Conservation (phyloP, 331 rosid species). For the Saraca asoca region DNA sequence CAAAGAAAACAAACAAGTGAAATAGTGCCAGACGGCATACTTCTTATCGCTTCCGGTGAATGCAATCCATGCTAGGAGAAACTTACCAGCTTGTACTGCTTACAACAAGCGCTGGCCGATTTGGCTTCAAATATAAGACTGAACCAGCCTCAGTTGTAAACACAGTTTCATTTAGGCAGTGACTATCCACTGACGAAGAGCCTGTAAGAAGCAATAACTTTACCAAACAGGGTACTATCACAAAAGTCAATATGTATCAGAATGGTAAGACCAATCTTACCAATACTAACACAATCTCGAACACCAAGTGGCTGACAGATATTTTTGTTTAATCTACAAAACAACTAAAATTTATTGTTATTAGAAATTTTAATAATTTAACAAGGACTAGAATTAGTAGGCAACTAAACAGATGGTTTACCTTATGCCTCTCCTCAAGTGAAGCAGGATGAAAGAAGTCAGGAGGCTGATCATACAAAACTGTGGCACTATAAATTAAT, state of each 20-base stretch:
- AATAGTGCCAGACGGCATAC: background rate
- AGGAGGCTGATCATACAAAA: slow-evolving; percentile 95
- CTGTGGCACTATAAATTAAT: slow-evolving; percentile 63
- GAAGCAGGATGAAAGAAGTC: slow-evolving; percentile 84
- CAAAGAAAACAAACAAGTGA: slow-evolving; percentile 5
- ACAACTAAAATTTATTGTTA: slow-evolving; percentile 54
- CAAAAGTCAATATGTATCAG: slow-evolving; percentile 7
- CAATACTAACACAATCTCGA: slow-evolving; percentile 68
- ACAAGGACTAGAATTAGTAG: slow-evolving; percentile 20
- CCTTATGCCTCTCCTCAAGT: slow-evolving; percentile 83
- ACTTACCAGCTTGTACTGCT: slow-evolving; percentile 98
- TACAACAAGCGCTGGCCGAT: slow-evolving; percentile 83
- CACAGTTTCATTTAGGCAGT: slow-evolving; percentile 52
- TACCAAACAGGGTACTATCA: slow-evolving; percentile 25
- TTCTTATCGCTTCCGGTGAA: slow-evolving; percentile 2
- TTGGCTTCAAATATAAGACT: slow-evolving; percentile 54
- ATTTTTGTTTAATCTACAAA: slow-evolving; percentile 66
- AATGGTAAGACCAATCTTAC: slow-evolving; percentile 40
- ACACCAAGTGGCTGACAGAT: slow-evolving; percentile 62
- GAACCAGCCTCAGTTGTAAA: slow-evolving; percentile 58
- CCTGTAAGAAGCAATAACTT: slow-evolving; percentile 40
- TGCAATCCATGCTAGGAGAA: slow-evolving; percentile 21
- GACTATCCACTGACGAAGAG: slow-evolving; percentile 40
- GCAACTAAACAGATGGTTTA: slow-evolving; percentile 34
- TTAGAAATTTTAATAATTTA: slow-evolving; percentile 19